Evolutionary conservation across 441 rosid genomes (phyloP).

Genomic region (Cnidoscolus chayamansa): DNA sequence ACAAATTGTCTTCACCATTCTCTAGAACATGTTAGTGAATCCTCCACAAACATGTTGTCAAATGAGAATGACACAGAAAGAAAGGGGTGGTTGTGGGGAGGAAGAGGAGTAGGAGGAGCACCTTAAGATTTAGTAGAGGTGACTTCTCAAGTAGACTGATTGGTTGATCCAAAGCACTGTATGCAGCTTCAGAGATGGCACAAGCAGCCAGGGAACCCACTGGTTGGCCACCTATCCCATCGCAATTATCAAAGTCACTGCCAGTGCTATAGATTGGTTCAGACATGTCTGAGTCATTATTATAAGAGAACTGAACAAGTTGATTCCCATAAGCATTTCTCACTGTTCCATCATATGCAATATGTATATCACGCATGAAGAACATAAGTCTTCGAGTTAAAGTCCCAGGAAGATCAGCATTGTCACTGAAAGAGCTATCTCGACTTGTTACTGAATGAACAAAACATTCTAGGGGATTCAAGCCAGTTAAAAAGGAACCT

Average conservation of each 20-base stretch:
- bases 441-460: constrained; percentile 85
- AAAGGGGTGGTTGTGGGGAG: neutral
- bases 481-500: constrained; percentile 70
- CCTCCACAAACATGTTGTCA: neutral
- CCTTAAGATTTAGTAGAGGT: constrained; percentile 91
- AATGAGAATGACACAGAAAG: neutral
- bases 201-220: constrained; percentile 86
- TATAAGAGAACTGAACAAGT: constrained; percentile 70
- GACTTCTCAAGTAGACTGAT: constrained; percentile 89
- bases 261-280: constrained; percentile 2
- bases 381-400: constrained; percentile 82
- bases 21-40: constrained; percentile 4
- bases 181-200: constrained; percentile 93
- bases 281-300: constrained; percentile 26
- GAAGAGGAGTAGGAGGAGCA: constrained; percentile 37
- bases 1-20: neutral
- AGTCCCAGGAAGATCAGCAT: constrained; percentile 97
- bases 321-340: constrained; percentile 82
- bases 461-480: constrained; percentile 85
- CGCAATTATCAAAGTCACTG: constrained; percentile 19
- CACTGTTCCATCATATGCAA: constrained; percentile 89
- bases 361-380: constrained; percentile 78
- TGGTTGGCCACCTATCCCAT: constrained; percentile 59
- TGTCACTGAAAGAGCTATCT: constrained; percentile 84
- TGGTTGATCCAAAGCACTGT: constrained; percentile 95